Conservation (phyloP, 495 filamentous ascomycete genomes). For the Penicillium atrosanguineum region DNA sequence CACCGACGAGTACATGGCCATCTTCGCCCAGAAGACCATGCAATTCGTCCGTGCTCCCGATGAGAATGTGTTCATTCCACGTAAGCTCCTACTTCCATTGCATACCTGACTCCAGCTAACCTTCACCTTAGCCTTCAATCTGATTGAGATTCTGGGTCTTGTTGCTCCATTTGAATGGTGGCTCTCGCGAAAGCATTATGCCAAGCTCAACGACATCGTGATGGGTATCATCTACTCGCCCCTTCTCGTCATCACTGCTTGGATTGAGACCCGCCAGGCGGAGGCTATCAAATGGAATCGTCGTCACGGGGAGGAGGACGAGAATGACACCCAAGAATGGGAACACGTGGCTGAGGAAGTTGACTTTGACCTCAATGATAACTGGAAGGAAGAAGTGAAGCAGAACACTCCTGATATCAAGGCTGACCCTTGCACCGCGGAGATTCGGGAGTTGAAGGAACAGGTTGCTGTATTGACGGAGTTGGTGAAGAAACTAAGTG, state of each 20-base stretch:
- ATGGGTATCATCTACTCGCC: slow-evolving; percentile 89
- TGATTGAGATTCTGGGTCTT: slow-evolving; percentile 81
- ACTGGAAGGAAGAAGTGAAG: slow-evolving; percentile 75
- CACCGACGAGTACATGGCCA: slow-evolving; percentile 89
- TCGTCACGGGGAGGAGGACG: slow-evolving; percentile 79
- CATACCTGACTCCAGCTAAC: neutral
- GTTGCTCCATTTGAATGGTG: slow-evolving; percentile 94
- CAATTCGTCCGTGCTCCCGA: slow-evolving; percentile 95
- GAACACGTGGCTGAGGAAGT: slow-evolving; percentile 72
- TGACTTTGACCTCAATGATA: slow-evolving; percentile 76
- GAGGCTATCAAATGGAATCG: slow-evolving; percentile 67
- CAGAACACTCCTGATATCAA: slow-evolving; percentile 74
- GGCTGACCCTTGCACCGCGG: slow-evolving; percentile 63
- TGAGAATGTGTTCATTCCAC: slow-evolving; percentile 95
- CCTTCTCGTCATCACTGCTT: slow-evolving; percentile 74
- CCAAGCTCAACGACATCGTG: slow-evolving; percentile 76
- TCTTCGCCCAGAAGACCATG: slow-evolving; percentile 88
- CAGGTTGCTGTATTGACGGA: slow-evolving; percentile 69
- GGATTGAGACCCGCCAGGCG: slow-evolving; percentile 69
- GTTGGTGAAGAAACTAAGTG: slow-evolving; percentile 46
- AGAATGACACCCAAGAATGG: slow-evolving; percentile 89
- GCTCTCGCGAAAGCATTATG: slow-evolving; percentile 67
- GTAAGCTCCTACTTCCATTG: slow-evolving; percentile 28
- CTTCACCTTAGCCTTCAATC: slow-evolving; percentile 66
- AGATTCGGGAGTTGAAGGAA: slow-evolving; percentile 64